Evolutionary conservation across 2,329 filamentous ascomycete genomes (phyloP).

Genomic region (Tolypocladium sp.): DNA sequence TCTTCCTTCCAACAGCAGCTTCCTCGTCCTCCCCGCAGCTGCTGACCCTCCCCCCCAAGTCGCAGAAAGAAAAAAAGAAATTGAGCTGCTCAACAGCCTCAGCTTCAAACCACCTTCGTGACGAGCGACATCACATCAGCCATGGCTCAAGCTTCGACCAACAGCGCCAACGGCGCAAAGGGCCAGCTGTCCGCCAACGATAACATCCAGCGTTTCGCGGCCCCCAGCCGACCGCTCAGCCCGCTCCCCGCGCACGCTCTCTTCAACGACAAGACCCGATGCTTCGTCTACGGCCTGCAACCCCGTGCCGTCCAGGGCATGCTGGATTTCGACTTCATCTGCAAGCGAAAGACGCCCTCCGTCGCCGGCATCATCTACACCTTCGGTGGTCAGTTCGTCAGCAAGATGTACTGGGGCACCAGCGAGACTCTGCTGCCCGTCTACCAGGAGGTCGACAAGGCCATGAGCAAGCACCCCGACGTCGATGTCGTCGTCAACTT

Average conservation of each 20-base stretch:
- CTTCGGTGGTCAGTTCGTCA: conserved; percentile 99
- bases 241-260: conserved; percentile 81
- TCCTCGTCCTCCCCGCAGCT: conserved; percentile 2
- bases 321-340: conserved; percentile 99
- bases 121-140: conserved; percentile 7
- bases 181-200: conserved; percentile 74
- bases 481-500: conserved; percentile 99
- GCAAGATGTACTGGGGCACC: conserved; percentile 99
- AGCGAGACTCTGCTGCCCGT: conserved; percentile 97
- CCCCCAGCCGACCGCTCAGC: conserved; percentile 85
- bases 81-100: conserved; percentile 2
- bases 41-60: conserved; percentile 15
- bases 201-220: conserved; percentile 94
- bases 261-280: conserved; percentile 99
- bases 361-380: conserved; percentile 99
- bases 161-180: conserved; percentile 40
- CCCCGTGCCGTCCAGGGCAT: conserved; percentile 85
- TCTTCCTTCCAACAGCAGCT: conserved; percentile 2
- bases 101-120: not conserved
- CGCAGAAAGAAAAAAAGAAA: conserved; percentile 2
- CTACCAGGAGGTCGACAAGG: conserved; percentile 90
- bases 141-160: conserved; percentile 45
- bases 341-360: conserved; percentile 93
- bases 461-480: conserved; percentile 90
- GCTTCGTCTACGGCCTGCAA: conserved; percentile 99